Conservation (phyloP, 768 basidiomycete species). For the Rhodocollybia butyracea region DNA sequence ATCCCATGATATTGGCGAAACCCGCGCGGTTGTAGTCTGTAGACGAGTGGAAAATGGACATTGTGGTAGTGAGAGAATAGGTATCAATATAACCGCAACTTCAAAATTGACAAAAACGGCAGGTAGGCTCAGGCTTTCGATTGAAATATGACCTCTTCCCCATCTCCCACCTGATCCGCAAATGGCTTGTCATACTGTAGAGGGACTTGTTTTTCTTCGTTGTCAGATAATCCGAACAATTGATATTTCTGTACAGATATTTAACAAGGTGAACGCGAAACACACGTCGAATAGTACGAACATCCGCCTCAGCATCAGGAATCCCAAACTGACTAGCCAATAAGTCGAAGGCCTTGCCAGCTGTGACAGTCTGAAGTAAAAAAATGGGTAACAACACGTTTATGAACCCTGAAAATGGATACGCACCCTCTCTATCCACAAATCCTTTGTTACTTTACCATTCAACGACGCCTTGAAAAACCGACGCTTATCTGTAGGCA, state of each 20-base stretch:
- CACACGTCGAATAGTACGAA: background rate
- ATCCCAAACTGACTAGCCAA: slow-evolving; percentile 33
- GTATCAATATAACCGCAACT: background rate
- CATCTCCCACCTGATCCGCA: slow-evolving; percentile 3
- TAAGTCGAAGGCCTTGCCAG: slow-evolving; percentile 64
- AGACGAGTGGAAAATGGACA: background rate
- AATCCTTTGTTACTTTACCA: slow-evolving; percentile 35
- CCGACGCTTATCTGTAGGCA: slow-evolving; percentile 54
- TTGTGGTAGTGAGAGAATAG: background rate
- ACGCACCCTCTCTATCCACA: slow-evolving; percentile 75
- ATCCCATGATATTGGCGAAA: slow-evolving; percentile 2
- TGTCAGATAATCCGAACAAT: slow-evolving; percentile 14
- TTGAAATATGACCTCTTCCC: background rate
- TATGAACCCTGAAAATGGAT: background rate
- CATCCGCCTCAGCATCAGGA: background rate
- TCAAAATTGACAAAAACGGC: background rate
- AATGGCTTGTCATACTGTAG: background rate
- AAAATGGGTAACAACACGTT: slow-evolving; percentile 10
- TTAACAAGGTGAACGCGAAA: background rate
- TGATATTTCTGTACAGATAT: background rate
- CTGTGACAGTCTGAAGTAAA: slow-evolving; percentile 40
- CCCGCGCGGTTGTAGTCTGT: background rate
- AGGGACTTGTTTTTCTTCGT: background rate
- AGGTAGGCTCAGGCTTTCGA: background rate
- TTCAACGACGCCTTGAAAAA: slow-evolving; percentile 45